Percentiles rank a stretch among this genome's conserved stretches.
Evolutionary conservation across 176 grass and related monocot genomes (phyloP).

Genomic region (Oryza brachyantha): DNA sequence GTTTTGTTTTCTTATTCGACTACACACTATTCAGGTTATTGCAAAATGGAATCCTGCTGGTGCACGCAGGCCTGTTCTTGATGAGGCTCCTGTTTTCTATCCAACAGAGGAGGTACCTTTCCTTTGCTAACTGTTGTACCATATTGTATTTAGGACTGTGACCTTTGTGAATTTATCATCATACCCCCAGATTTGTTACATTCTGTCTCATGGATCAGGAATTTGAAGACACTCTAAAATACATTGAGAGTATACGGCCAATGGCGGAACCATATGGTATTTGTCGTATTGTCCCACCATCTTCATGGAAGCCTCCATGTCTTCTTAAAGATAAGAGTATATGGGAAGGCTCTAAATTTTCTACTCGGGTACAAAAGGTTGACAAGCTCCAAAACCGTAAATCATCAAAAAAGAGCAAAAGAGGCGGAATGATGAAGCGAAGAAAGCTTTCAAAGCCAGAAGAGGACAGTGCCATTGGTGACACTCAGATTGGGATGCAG

Average conservation of each 20-base stretch:
- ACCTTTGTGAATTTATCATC: background rate
- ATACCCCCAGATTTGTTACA: constrained; percentile 13
- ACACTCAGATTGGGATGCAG: constrained; percentile 33
- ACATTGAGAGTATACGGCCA: constrained; percentile 72
- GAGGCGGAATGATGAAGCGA: constrained; percentile 60
- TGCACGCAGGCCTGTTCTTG: constrained; percentile 59
- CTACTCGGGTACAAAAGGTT: constrained; percentile 69
- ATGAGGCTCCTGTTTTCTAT: constrained; percentile 82
- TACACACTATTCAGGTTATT: constrained; percentile 48
- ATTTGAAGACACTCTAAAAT: constrained; percentile 88
- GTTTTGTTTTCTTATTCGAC: constrained; percentile 12
- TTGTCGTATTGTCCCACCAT: constrained; percentile 88
- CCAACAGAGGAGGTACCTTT: constrained; percentile 83
- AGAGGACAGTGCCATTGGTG: constrained; percentile 34
- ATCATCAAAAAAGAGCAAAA: constrained; percentile 56
- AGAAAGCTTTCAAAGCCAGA: constrained; percentile 57
- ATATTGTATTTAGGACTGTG: background rate
- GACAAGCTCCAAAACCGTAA: constrained; percentile 94
- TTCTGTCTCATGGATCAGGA: constrained; percentile 48
- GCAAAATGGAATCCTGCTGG: constrained; percentile 79
- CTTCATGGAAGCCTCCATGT: constrained; percentile 86
- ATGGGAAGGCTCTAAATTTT: constrained; percentile 79
- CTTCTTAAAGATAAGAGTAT: constrained; percentile 69
- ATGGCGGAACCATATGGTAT: constrained; percentile 79
- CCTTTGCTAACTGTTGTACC: constrained; percentile 4